Percentiles rank a stretch among this genome's conserved stretches.
Conservation (phyloP, 345 rosid genomes). For the Punica granatum region DNA sequence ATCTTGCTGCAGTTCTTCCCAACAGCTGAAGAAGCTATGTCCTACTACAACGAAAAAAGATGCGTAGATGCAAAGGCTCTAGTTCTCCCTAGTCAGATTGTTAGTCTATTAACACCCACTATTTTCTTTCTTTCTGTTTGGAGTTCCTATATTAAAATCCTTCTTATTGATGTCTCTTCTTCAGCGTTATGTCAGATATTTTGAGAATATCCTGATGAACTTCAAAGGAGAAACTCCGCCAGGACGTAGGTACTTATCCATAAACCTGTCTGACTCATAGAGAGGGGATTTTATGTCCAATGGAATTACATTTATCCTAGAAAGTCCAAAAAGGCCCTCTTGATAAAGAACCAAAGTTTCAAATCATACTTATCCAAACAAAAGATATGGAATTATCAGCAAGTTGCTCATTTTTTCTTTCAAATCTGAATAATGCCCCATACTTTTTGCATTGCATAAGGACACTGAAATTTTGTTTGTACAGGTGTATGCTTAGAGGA, state of each 20-base stretch:
- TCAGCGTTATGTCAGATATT: conserved; percentile 82
- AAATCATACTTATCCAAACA: background rate
- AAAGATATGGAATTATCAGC: background rate
- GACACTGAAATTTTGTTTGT: background rate
- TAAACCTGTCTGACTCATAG: background rate
- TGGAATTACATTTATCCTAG: background rate
- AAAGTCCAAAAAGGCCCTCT: background rate
- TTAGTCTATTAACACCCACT: conserved; percentile 29
- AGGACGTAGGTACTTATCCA: conserved; percentile 52
- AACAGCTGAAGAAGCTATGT: conserved; percentile 77
- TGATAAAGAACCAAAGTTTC: background rate
- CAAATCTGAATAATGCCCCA: background rate
- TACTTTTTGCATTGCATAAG: background rate
- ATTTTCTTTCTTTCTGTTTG: background rate
- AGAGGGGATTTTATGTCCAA: conserved; percentile 3
- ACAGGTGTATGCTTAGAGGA: conserved; percentile 92
- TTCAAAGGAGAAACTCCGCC: conserved; percentile 64
- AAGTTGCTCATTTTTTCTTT: background rate
- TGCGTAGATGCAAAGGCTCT: conserved; percentile 87
- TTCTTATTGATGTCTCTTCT: background rate
- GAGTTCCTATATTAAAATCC: background rate
- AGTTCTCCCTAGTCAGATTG: conserved; percentile 94
- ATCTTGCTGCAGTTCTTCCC: conserved; percentile 61
- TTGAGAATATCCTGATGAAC: conserved; percentile 40
- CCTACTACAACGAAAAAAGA: conserved; percentile 88